These are phyloP conservation scores for Thelephora ganbajun DNA, from an alignment of 768 basidiomycete species.

Conservation along the genomic window DNA sequence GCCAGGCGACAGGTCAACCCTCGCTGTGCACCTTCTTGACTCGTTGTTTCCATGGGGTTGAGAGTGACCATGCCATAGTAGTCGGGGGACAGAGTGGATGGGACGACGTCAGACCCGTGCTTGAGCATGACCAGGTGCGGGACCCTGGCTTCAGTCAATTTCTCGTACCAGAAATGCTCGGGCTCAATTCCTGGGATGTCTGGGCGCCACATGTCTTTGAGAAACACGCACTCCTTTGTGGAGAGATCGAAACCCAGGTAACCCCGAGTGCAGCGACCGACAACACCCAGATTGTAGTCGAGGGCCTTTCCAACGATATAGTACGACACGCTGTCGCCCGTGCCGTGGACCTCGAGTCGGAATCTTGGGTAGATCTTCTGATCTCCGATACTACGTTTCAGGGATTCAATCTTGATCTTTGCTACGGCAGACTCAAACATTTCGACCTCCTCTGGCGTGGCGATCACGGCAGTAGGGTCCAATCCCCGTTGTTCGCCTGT, in stretches of 20 bases:
- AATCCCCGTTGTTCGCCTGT: slow-evolving; percentile 11
- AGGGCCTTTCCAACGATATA: slow-evolving; percentile 1
- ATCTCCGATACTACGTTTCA: neutral
- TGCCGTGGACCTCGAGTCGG: neutral
- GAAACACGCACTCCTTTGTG: slow-evolving; percentile 10
- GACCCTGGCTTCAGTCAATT: slow-evolving; percentile 10
- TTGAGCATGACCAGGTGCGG: slow-evolving; percentile 14
- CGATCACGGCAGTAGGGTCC: slow-evolving; percentile 7
- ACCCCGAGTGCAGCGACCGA: slow-evolving; percentile 3
- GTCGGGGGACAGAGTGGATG: neutral
- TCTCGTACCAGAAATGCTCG: slow-evolving; percentile 12
- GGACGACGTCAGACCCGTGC: slow-evolving; percentile 18
- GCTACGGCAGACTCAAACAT: neutral
- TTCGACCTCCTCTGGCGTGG: neutral
- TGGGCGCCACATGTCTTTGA: slow-evolving; percentile 20
- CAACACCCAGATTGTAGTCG: neutral
- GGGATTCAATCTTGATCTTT: neutral
- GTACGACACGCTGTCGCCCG: neutral
- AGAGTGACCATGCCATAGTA: neutral
- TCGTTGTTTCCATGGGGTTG: neutral
- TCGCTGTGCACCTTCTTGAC: neutral
- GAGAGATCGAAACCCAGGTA: slow-evolving; percentile 2
- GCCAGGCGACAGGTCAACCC: neutral
- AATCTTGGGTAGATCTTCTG: neutral
- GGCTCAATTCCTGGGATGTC: slow-evolving; percentile 4